These are phyloP conservation scores for Halophytophthora polymorphica DNA, from an alignment of 352 stramenopile species.

Conservation along the genomic window DNA sequence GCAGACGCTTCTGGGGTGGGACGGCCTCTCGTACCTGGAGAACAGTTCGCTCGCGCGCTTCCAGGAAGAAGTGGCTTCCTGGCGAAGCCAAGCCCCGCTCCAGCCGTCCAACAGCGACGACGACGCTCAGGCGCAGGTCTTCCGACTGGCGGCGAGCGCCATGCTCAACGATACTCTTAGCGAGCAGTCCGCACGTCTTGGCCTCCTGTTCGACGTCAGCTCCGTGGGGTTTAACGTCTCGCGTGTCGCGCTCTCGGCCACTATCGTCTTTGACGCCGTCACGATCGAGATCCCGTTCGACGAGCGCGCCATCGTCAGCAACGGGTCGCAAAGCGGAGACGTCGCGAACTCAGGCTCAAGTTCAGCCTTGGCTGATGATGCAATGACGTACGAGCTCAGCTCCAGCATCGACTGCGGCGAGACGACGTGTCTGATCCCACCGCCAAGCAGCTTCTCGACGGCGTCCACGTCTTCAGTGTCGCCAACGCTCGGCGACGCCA, in stretches of 20 bases:
- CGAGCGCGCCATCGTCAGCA: conserved; percentile 12
- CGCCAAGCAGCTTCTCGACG: conserved; percentile 10
- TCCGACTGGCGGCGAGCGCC: conserved; percentile 11
- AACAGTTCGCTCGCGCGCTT: conserved; percentile 21
- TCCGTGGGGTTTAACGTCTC: conserved; percentile 27
- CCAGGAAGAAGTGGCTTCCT: conserved; percentile 12
- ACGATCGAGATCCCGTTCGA: conserved; percentile 42
- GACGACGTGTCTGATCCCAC: conserved; percentile 29
- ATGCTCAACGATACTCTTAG: conserved; percentile 16
- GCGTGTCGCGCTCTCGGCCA: conserved; percentile 19
- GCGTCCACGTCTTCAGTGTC: conserved; percentile 9
- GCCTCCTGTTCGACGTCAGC: conserved; percentile 14
- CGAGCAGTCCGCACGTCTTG: conserved; percentile 18
- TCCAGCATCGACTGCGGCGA: conserved; percentile 24
- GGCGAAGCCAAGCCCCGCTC: conserved; percentile 4
- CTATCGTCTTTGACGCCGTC: conserved; percentile 36
- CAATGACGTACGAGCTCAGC: conserved; percentile 11
- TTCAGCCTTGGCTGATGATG: background rate
- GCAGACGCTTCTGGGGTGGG: conserved; percentile 26
- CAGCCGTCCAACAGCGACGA: background rate
- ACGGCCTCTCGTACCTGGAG: conserved; percentile 21
- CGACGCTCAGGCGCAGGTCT: background rate
- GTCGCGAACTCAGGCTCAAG: conserved; percentile 5
- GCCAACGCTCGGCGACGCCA: conserved; percentile 9
- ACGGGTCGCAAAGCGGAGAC: conserved; percentile 4